Evolutionary conservation across 1,284 basidiomycete genomes (phyloP), one percentile per base, ranked within the genome.

Genomic region (Schizophyllum amplum): DNA sequence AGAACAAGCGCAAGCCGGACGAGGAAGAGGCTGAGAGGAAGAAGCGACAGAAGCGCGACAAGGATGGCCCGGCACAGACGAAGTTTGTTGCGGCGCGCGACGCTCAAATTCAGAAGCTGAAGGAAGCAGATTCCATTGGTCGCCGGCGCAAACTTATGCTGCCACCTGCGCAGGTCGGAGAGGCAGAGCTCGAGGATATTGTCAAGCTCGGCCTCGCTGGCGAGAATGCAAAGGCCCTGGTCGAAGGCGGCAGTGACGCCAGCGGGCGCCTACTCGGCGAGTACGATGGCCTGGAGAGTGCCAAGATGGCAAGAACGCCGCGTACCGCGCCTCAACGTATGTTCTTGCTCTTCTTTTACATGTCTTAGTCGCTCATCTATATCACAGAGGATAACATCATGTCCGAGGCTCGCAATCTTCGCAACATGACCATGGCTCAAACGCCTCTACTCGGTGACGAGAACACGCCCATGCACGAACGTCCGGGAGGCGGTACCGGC

Each of bases 161-260:
- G 11, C 97, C 97, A 0, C 77, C 79, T 21, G 93, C 96, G 1
- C 96, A 99, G 68, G 97, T 99, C 3, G 92, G 92, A n/a, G 94
- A 99, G 72, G 75, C 80, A 5, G 96, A 99, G 72, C 73, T 99
- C 54, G 97, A 99, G 73, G 94, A 98, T 65, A 98, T 99, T 65
- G 96, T 98, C 65, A 99, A 99, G 78, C 95, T 99, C 64, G 97
- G 96, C 1, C 87, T 92, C 68, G 90, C 91, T 0, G 90, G 94
- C 5, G 92, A 98, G 73, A 87, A 83, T 59, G 90, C 94, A 7
- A 87, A 93, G 66, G 84, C 87, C 4, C 70, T 98, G 63, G 94
- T 98, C 5, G 72, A 79, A 9, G 87, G 85, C 24, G 89, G 89
- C 1, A 87, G 80, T 61, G 91, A 92, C 61, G 92, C 94, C 1